Base-by-base conservation (phyloP, 75 land plant genomes). In the Pinus tabuliformis region DNA sequence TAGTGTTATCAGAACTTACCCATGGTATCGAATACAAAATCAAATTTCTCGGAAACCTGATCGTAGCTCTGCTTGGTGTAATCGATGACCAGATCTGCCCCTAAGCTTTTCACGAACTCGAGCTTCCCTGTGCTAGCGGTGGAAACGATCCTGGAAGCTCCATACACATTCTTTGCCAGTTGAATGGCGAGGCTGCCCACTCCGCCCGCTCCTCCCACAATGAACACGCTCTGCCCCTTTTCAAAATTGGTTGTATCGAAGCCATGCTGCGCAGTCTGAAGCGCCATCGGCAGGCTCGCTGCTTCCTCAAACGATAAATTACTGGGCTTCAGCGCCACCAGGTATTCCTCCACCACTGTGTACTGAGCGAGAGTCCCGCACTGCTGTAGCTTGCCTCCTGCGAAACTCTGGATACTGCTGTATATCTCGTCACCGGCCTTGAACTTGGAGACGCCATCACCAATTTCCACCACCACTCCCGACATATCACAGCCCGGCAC, bases 401-500 rank as follows among this genome's bases (percentile, higher is more conserved):
- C 36, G 56, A 75, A 66, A 20, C 78, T 76, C 18, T 87, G 81
- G 37, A 84, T 81, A 73, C 81, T 71, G 59, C 81, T 78, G 60
- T 86, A 86, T 7, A 86, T 83, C 59, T 83, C 88, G 17, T 86
- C 86, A 21, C 88, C 88, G 24, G 60, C 66, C 49, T 84, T 80
- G 36, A 86, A 81, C 57, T 80, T 84, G 6, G 83, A 68, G 9
- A 78, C 86, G 4, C 81, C 83, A 8, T 56, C 59, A 16, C 88
- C 88, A 18, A 77, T 77, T 77, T 81, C 81, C 39, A 80, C 83
- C 65, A 86, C 83, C 16, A 86, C 71, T 57, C 87, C 87, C 8
- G 87, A 80, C 30, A 79, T 84, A 58, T 85, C 87, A 66, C 82
- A 85, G 58, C 88, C 88, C 56, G 88, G 88, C 37, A 86, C 88